Conservation (phyloP, 2,329 filamentous ascomycete genomes). For the Aspergillus pseudoglaucus region DNA sequence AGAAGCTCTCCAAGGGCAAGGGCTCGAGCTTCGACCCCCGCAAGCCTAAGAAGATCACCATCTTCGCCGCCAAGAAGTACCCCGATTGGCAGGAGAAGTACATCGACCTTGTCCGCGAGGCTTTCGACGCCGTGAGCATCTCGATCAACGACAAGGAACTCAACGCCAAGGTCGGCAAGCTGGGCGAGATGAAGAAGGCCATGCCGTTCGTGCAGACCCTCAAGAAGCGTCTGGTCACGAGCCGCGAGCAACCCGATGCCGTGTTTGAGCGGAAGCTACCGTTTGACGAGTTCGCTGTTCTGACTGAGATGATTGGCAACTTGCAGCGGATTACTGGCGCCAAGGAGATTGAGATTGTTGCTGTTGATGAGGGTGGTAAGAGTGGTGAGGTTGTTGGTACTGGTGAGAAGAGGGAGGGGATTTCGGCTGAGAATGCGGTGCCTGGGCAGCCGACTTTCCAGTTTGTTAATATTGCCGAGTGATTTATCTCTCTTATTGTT, state of each 20-base stretch:
- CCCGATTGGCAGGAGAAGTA: constrained; percentile 90
- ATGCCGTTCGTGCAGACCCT: constrained; percentile 92
- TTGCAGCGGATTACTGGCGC: constrained; percentile 71
- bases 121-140: constrained; percentile 58
- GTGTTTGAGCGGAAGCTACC: constrained; percentile 79
- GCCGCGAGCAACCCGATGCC: constrained; percentile 57
- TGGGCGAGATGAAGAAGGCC: constrained; percentile 81
- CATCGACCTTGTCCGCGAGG: constrained; percentile 68
- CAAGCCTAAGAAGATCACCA: constrained; percentile 83
- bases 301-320: constrained; percentile 70
- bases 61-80: constrained; percentile 74
- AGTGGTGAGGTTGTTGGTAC: constrained; percentile 38
- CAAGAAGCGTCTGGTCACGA: constrained; percentile 69
- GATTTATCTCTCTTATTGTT: neutral
- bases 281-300: constrained; percentile 74
- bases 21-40: constrained; percentile 76
- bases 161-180: constrained; percentile 70
- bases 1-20: constrained; percentile 93
- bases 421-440: constrained; percentile 68
- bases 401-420: constrained; percentile 51
- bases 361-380: constrained; percentile 56
- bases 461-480: constrained; percentile 65
- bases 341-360: constrained; percentile 64
- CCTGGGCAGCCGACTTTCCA: constrained; percentile 76
- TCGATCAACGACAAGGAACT: constrained; percentile 73